Conservation (phyloP, 306 rosid genomes). For the Lagenaria siceraria region DNA sequence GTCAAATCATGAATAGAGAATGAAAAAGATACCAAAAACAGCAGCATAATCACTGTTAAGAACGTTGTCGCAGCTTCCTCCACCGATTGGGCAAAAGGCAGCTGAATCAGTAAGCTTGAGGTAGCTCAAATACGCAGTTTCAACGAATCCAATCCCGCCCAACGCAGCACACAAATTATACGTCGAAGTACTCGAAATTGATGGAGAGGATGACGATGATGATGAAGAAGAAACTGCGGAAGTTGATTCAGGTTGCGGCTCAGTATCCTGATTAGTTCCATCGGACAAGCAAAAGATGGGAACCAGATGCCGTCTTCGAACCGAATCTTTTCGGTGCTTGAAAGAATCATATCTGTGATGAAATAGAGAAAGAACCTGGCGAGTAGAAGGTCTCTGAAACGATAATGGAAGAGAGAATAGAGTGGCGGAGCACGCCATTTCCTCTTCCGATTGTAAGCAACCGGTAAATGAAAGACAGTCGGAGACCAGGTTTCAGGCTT, state of each 20-base stretch:
- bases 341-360: conserved; percentile 5
- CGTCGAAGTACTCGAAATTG: conserved; percentile 22
- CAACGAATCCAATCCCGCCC: conserved; percentile 60
- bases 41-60: conserved; percentile 72
- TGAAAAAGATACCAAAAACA: conserved; percentile 43
- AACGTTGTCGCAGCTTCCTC: conserved; percentile 44
- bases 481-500: background rate
- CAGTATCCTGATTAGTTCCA: conserved; percentile 29
- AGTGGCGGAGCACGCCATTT: conserved; percentile 41
- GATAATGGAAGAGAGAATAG: conserved; percentile 26
- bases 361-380: background rate
- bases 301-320: conserved; percentile 3
- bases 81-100: conserved; percentile 57
- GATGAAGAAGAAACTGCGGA: conserved; percentile 3
- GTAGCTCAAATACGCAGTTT: conserved; percentile 67
- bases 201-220: background rate
- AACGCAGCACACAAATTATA: conserved; percentile 33
- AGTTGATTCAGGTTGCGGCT: conserved; percentile 26
- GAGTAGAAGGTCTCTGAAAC: conserved; percentile 14
- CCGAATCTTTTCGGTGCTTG: background rate
- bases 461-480: background rate
- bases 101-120: conserved; percentile 60
- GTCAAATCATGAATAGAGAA: background rate
- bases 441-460: background rate
- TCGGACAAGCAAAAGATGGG: conserved; percentile 34